Evolutionary conservation across 805 yeast genomes (phyloP).

Genomic region (Teunomyces tritomae): DNA sequence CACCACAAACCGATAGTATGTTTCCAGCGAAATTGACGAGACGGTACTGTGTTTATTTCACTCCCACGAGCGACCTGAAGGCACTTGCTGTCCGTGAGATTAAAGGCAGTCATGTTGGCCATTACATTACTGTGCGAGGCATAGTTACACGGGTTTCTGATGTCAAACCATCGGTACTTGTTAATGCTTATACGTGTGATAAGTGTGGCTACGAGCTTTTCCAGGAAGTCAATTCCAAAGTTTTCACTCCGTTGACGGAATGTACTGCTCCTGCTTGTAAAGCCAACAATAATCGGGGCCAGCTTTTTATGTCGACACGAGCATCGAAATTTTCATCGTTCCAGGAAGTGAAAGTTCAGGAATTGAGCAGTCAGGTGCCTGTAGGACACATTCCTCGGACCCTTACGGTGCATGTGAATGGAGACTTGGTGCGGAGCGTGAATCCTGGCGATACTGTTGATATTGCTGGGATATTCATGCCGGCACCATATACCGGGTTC

Average conservation of each 20-base stretch:
- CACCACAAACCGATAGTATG: conserved; percentile 37
- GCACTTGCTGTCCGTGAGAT: conserved; percentile 88
- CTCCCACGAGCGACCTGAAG: conserved; percentile 59
- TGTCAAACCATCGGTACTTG: conserved; percentile 88
- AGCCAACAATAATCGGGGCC: conserved; percentile 80
- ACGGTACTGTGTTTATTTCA: conserved; percentile 82
- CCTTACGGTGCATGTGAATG: conserved; percentile 83
- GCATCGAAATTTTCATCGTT: conserved; percentile 94
- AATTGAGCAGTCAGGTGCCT: conserved; percentile 93
- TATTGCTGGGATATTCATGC: conserved; percentile 87
- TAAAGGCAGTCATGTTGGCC: conserved; percentile 79
- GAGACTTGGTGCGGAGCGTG: conserved; percentile 81
- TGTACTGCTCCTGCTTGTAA: conserved; percentile 82
- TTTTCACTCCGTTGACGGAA: conserved; percentile 82
- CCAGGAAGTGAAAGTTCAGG: conserved; percentile 95
- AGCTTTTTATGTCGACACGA: conserved; percentile 86
- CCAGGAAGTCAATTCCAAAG: conserved; percentile 85
- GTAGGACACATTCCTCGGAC: conserved; percentile 96
- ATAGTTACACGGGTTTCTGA: conserved; percentile 94
- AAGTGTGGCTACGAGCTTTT: conserved; percentile 95
- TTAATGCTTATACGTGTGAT: conserved; percentile 96
- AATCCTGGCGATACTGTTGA: conserved; percentile 96
- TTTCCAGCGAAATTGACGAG: conserved; percentile 88
- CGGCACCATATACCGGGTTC: conserved; percentile 94
- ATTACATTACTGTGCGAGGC: conserved; percentile 86